Conservation (phyloP, 768 basidiomycete genomes). For the Strobilomyces echinocephalus region DNA sequence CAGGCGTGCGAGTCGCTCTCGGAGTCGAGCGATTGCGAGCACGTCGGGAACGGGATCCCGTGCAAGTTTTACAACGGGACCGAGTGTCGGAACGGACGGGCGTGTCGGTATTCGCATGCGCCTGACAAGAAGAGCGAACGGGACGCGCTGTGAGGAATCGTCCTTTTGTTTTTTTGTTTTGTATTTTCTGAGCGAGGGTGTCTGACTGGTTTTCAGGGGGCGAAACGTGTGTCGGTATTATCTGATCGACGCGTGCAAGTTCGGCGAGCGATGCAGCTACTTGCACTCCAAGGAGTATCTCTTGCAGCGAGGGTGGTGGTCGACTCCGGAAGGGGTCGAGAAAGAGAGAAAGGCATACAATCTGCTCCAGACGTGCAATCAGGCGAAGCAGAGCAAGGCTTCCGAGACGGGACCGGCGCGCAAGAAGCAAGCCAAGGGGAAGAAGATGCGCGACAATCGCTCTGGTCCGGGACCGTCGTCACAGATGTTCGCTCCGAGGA, state of each 20-base stretch:
- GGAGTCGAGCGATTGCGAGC: conserved; percentile 52
- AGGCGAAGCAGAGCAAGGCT: neutral
- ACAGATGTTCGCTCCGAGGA: neutral
- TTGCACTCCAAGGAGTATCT: conserved; percentile 45
- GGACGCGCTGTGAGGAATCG: conserved; percentile 44
- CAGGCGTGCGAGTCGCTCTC: conserved; percentile 39
- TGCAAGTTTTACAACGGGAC: conserved; percentile 57
- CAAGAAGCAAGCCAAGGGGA: neutral
- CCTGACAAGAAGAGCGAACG: conserved; percentile 53
- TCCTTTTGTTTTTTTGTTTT: neutral
- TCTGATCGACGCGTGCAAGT: conserved; percentile 39
- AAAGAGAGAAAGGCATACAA: conserved; percentile 1
- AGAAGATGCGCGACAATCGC: neutral
- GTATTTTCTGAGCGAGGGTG: too few species aligned
- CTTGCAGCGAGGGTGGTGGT: conserved; percentile 46
- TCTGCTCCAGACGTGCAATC: neutral
- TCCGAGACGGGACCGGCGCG: neutral
- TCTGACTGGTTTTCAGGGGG: conserved; percentile 34
- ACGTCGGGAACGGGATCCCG: conserved; percentile 46
- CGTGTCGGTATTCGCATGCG: conserved; percentile 48
- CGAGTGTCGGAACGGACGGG: conserved; percentile 40
- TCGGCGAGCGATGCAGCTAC: conserved; percentile 42
- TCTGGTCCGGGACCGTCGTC: neutral
- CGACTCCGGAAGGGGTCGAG: conserved; percentile 8
- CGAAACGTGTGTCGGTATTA: conserved; percentile 46